Evolutionary conservation across 75 land plant genomes (phyloP), one percentile per base, ranked within the genome.

Genomic region (Pinus albicaulis): DNA sequence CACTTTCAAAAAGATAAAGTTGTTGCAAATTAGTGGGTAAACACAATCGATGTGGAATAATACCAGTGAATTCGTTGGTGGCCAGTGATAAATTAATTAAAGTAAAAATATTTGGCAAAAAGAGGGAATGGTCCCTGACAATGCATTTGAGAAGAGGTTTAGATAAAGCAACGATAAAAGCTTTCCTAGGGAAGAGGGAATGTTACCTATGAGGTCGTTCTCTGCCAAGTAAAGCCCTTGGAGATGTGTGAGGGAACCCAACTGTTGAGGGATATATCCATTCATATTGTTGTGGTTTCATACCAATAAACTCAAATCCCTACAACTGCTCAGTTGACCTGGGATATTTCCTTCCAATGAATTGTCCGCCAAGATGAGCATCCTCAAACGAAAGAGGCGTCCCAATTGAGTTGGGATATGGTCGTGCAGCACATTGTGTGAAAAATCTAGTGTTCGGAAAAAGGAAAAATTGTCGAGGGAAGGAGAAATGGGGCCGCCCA

Each of bases 151-250:
- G 14, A 58, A 76, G 2, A 95, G 82, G 24, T 80, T 76, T 58
- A 94, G 72, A 14, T 63, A 26, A 7, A 57, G 25, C 23, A 94
- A 77, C 3, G 66, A 5, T 13, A 81, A 58, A 48, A 94, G 89
- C 26, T 77, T 80, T 0, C 78, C 78, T 8, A 92, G 77, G 26
- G 59, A 38, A 5, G 86, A 55, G 68, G 98, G 98, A 56, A 93
- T 89, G 75, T 82, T 74, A 28, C 98, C 98, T 11, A 79, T 74
- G 26, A 95, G 81, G 59, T 58, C 38, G 81, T 95, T 95, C n/a
- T 78, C 55, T 10, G 91, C 83, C 31, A 95, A 82, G 75, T 85
- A 86, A 59, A 95, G 87, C 59, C 26, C 56, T 62, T 73, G 68
- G 55, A 95, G 89, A 71, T 61, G 6, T 14, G 58, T 7, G 22